Percentiles rank a stretch among this genome's conserved stretches.
These are phyloP conservation scores for Bryoerythrophyllum caledonicum DNA, from an alignment of 225 moss, liverwort and hornwort genomes.

Conservation along the genomic window DNA sequence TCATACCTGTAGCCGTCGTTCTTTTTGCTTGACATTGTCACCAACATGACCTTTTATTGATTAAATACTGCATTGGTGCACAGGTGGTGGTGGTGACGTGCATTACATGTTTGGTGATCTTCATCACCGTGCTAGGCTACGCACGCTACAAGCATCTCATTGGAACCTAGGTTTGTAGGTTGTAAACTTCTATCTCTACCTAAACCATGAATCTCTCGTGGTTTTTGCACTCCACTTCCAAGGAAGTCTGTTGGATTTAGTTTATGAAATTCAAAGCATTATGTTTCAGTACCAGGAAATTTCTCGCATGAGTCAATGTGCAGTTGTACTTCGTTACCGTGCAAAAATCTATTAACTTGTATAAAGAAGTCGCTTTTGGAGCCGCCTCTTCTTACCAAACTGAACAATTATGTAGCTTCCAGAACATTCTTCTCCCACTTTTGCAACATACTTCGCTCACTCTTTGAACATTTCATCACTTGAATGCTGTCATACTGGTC, in stretches of 20 bases:
- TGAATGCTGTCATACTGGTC: not conserved
- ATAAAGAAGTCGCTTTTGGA: conserved; percentile 1
- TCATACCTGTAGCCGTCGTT: not conserved
- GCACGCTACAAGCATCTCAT: conserved; percentile 96
- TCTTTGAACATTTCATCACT: too few species aligned
- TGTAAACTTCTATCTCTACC: conserved; percentile 13
- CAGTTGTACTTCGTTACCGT: not conserved
- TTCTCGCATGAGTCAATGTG: not conserved
- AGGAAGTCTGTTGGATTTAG: conserved; percentile 30
- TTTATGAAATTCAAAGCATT: conserved; percentile 16
- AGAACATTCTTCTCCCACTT: not conserved
- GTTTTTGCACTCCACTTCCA: conserved; percentile 17
- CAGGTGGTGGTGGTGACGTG: conserved; percentile 76
- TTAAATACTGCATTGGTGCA: not conserved
- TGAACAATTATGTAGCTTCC: not conserved
- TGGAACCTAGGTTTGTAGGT: conserved; percentile 52
- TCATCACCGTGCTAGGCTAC: conserved; percentile 68
- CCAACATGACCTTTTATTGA: too few species aligned
- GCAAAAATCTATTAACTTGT: not conserved
- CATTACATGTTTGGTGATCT: conserved; percentile 47
- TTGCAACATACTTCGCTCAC: too few species aligned
- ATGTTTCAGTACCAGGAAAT: not conserved
- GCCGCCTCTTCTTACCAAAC: not conserved
- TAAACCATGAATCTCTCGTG: not conserved
- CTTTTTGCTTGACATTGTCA: too few species aligned